Base-by-base conservation (phyloP, 208 protist genomes). In the Tritrichomonas musculus region DNA sequence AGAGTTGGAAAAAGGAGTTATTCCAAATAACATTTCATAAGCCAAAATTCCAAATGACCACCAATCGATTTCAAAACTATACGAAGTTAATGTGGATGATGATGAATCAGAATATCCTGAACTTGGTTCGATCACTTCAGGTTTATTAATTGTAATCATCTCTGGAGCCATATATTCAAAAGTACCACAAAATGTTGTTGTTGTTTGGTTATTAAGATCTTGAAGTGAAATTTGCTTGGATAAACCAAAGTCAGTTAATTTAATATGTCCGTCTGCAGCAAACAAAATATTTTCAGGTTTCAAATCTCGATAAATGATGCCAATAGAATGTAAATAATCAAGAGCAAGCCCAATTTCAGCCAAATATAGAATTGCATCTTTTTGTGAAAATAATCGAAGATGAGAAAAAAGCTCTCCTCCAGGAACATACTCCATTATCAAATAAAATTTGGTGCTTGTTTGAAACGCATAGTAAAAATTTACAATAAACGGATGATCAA, bases 281-380 rank as follows among this genome's bases (percentile, higher is more conserved):
- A 94, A 66, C 0, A 94, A 30, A 47, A 94, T 84, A 30, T 94
- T 94, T 36, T 94, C 92, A 2, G 94, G 30, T 88, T 94, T 94
- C 3, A 94, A 47, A 49, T 94, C 94, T 20, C 55, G 27, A 25
- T 93, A 93, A 14, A 93, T 33, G 47, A 93, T 53, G 3, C 44
- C 65, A 44, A 57, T 73, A 1, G 47, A 69, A 36, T 94, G 93
- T 3, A 94, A 33, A 75, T 84, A 65, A n/a, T 93, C 93, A 39
- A 94, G 47, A 20, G 93, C 93, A 4, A 82, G n/a, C 33, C 36
- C 93, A 50, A 93, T 66, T 44, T 93, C 84, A 14, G 92, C 92
- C 9, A 72, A 65, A 39, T 94, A 94, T n/a, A 94, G 30, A 0
- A 50, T 93, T 17, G 55, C 88, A 3, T 72, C 55, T n/a, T 73